phyloP scores from a whole-genome alignment of 2,329 filamentous ascomycete genomes.

The Trichoderma sp. region DNA sequence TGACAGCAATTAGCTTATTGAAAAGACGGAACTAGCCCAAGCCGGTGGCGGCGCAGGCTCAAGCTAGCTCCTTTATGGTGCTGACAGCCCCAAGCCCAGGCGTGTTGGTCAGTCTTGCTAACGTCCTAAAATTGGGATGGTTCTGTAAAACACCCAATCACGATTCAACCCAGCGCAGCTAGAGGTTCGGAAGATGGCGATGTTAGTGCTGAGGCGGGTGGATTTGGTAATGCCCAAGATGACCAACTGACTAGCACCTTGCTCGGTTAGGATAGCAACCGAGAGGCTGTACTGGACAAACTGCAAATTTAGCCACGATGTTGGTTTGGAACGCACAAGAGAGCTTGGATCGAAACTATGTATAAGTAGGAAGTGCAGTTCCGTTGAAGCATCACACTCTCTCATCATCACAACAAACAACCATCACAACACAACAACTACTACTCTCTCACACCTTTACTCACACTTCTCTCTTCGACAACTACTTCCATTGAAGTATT shows the following conservation, averaged over 20 bases:
- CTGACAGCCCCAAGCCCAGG: background rate
- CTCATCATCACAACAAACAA: constrained; percentile 9
- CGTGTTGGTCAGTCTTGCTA: background rate
- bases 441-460: background rate
- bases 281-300: constrained; percentile 10
- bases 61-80: constrained; percentile 9
- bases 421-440: background rate
- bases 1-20: background rate
- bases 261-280: constrained; percentile 4
- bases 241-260: background rate
- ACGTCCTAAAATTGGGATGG: background rate
- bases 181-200: constrained; percentile 5
- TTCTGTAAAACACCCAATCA: background rate
- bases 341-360: background rate
- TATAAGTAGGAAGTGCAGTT: background rate
- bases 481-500: background rate
- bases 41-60: constrained; percentile 9
- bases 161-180: background rate
- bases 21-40: background rate
- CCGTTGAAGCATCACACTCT: background rate
- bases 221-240: background rate
- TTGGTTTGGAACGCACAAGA: background rate
- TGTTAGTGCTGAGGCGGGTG: constrained; percentile 10
- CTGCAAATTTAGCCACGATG: background rate
- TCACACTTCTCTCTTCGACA: background rate